Evolutionary conservation across 108 stramenopile genomes (phyloP).

Genomic region (Skeletonema marinoi): DNA sequence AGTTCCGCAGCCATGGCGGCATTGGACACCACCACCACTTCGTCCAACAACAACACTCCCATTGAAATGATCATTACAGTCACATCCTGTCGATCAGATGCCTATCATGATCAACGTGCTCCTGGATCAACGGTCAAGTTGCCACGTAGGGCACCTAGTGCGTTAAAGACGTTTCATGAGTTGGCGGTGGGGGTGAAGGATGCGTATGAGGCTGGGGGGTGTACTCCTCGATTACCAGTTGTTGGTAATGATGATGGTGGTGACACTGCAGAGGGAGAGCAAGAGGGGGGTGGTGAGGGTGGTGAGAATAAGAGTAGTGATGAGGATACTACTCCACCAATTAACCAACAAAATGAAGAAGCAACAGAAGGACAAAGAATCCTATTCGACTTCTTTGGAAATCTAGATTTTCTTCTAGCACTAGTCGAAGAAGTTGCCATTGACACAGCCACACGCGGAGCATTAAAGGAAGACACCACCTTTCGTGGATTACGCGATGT

Average conservation of each 20-base stretch:
- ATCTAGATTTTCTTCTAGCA: conserved; percentile 81
- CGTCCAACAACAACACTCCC: neutral
- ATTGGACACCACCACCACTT: neutral
- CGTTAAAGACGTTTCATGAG: conserved; percentile 86
- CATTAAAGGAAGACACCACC: conserved; percentile 83
- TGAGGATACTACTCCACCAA: neutral
- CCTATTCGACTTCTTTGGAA: conserved; percentile 83
- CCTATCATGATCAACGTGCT: conserved; percentile 86
- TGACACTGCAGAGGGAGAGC: neutral
- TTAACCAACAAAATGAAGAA: conserved; percentile 8
- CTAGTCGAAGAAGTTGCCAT: conserved; percentile 86
- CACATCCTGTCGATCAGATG: conserved; percentile 86
- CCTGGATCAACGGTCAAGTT: conserved; percentile 81
- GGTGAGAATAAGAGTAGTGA: neutral
- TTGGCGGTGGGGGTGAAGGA: conserved; percentile 87
- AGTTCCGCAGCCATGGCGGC: neutral
- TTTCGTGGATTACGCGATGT: conserved; percentile 86
- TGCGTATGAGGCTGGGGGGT: conserved; percentile 81
- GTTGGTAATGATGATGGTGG: neutral
- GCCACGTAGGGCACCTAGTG: conserved; percentile 79
- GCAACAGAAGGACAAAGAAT: conserved; percentile 53
- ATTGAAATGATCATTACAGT: conserved; percentile 71
- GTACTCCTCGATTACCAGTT: conserved; percentile 44
- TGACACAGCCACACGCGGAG: conserved; percentile 84
- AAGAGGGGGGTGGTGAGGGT: conserved; percentile 21